Conservation (phyloP, 306 rosid species). For the Trifolium subterraneum region DNA sequence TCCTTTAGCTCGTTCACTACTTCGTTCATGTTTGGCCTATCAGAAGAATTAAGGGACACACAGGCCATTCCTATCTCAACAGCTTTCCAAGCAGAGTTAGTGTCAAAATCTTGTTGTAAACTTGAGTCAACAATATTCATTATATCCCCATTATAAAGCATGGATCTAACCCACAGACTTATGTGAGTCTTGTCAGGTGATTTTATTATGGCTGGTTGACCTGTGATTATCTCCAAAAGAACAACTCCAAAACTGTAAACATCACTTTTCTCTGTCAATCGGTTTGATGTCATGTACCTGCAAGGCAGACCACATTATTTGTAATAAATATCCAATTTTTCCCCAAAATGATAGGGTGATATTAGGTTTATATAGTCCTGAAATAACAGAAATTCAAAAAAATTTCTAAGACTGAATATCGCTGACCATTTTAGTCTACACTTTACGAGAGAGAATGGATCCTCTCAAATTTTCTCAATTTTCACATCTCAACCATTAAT, state of each 20-base stretch:
- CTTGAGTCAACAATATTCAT: constrained; percentile 51
- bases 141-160: constrained; percentile 50
- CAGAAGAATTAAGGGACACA: constrained; percentile 31
- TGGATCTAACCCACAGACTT: constrained; percentile 49
- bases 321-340: too few relatives aligned
- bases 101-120: constrained; percentile 40
- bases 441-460: too few relatives aligned
- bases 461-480: too few relatives aligned
- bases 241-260: too few relatives aligned
- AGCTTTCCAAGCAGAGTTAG: constrained; percentile 48
- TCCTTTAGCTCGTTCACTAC: constrained; percentile 55
- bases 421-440: too few relatives aligned
- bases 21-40: constrained; percentile 60
- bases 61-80: constrained; percentile 61
- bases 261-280: constrained; percentile 31
- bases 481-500: too few relatives aligned
- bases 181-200: constrained; percentile 41
- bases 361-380: too few relatives aligned
- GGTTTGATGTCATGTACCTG: constrained; percentile 50
- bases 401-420: too few relatives aligned
- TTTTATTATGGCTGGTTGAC: constrained; percentile 41
- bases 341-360: too few relatives aligned
- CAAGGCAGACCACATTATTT: neutral
- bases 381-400: too few relatives aligned
- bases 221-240: constrained; percentile 33